A percentile compares a stretch with the other conserved stretches of the same genome.
These are phyloP conservation scores for Venturiaceae sp. DNA, from an alignment of 2,329 filamentous ascomycete genomes.

Conservation along the genomic window DNA sequence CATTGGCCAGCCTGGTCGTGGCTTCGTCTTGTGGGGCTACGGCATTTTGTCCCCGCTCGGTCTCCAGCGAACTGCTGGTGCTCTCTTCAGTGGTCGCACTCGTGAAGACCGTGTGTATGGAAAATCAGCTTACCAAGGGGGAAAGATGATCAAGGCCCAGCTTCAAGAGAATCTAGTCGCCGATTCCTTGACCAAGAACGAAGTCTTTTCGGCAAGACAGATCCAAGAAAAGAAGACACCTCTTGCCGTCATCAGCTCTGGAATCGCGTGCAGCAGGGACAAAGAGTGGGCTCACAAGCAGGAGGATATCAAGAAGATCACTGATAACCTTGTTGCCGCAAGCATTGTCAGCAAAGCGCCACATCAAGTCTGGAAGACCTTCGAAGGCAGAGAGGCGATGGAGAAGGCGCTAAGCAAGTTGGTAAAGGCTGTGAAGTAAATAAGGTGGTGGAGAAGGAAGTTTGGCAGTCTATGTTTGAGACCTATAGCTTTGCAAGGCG, in stretches of 20 bases:
- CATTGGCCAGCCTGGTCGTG: conserved; percentile 57
- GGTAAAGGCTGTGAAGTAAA: conserved; percentile 4
- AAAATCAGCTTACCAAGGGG: conserved; percentile 63
- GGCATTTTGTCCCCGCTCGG: conserved; percentile 83
- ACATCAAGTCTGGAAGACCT: conserved; percentile 74
- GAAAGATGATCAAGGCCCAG: conserved; percentile 80
- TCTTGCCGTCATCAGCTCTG: conserved; percentile 74
- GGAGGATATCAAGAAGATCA: conserved; percentile 71
- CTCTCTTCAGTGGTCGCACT: conserved; percentile 70
- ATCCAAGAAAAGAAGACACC: conserved; percentile 72
- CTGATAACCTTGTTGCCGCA: conserved; percentile 70
- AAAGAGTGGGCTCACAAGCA: conserved; percentile 75
- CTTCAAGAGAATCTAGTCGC: conserved; percentile 90
- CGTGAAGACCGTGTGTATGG: conserved; percentile 82
- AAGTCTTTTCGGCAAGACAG: conserved; percentile 66
- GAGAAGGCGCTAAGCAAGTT: conserved; percentile 70
- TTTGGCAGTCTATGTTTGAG: not conserved
- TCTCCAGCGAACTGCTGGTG: conserved; percentile 67
- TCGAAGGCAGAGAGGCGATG: conserved; percentile 61
- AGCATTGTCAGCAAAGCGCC: conserved; percentile 78
- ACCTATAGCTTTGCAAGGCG: not conserved
- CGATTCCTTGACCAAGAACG: conserved; percentile 71
- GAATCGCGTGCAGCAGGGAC: conserved; percentile 56
- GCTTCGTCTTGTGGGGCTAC: conserved; percentile 78
- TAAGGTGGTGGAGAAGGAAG: not conserved